Conservation (phyloP, 2,329 filamentous ascomycete species). For the Trichoderma sp. region DNA sequence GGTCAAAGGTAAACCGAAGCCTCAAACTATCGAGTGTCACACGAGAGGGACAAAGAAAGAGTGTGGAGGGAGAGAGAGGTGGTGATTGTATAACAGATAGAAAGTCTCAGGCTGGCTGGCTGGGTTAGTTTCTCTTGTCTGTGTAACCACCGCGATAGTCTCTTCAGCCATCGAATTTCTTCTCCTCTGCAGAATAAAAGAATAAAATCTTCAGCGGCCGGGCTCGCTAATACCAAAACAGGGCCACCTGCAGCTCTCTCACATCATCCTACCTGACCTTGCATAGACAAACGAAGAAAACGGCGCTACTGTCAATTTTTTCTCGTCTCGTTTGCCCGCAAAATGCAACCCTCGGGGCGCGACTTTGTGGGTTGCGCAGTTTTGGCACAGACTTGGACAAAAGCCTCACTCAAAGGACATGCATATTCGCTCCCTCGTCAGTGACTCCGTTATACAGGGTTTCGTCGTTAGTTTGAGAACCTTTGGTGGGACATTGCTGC, state of each 20-base stretch:
- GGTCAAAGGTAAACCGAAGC: not conserved
- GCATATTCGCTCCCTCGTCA: not conserved
- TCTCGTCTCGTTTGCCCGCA: not conserved
- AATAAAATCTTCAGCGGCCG: slow-evolving; percentile 10
- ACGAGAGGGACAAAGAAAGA: not conserved
- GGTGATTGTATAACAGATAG: not conserved
- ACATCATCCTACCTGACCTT: not conserved
- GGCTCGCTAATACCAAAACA: not conserved
- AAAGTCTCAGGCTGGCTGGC: not conserved
- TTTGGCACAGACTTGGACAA: slow-evolving; percentile 7
- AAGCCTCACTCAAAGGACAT: slow-evolving; percentile 12
- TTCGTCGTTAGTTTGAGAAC: slow-evolving; percentile 9
- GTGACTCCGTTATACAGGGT: slow-evolving; percentile 9
- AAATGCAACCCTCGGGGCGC: slow-evolving; percentile 4
- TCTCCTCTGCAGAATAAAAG: not conserved
- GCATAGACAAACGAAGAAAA: not conserved
- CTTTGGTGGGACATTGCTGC: slow-evolving; percentile 14
- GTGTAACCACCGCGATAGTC: not conserved
- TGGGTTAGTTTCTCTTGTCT: not conserved
- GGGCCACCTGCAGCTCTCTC: slow-evolving; percentile 4
- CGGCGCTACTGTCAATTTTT: not conserved
- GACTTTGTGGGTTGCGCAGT: slow-evolving; percentile 5
- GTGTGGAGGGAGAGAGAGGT: not conserved
- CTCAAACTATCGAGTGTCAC: not conserved
- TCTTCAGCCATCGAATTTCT: not conserved